phyloP scores from a whole-genome alignment of 805 yeast genomes.

The Kodamaea neixiangensis region DNA sequence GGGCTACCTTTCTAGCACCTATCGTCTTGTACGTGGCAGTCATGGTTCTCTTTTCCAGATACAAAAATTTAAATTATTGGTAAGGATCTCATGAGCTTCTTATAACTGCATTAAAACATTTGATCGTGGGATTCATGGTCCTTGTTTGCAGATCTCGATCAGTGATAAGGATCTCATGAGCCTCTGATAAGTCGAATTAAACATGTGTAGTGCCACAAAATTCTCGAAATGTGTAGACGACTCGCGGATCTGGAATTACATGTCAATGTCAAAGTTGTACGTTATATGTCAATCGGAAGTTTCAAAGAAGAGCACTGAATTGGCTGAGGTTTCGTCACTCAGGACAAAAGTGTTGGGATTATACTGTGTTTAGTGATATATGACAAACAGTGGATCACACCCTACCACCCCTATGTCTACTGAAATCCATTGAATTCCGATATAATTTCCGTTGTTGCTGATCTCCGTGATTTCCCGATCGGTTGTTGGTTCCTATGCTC shows the following conservation, averaged over 20 bases:
- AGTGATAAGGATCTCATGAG: background rate
- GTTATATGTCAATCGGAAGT: background rate
- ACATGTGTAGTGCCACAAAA: background rate
- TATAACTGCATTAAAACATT: too few species aligned
- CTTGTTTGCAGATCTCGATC: background rate
- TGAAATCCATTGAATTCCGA: background rate
- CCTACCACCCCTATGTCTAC: background rate
- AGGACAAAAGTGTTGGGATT: too few species aligned
- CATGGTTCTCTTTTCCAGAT: background rate
- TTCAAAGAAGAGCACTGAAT: too few species aligned
- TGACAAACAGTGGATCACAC: background rate
- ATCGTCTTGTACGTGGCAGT: constrained; percentile 33
- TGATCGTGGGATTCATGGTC: constrained; percentile 2
- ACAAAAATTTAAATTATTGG: background rate
- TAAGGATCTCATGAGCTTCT: background rate
- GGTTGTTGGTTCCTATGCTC: background rate
- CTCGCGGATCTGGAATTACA: background rate
- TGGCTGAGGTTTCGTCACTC: background rate
- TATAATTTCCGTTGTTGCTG: background rate
- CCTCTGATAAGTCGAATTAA: background rate
- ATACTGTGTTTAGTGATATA: background rate
- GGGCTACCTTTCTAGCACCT: constrained; percentile 41
- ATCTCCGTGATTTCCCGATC: background rate
- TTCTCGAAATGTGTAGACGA: background rate
- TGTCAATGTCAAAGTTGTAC: too few species aligned